Base-by-base conservation (phyloP, 169 alveolate species). In the Hepatocystis sp. region DNA sequence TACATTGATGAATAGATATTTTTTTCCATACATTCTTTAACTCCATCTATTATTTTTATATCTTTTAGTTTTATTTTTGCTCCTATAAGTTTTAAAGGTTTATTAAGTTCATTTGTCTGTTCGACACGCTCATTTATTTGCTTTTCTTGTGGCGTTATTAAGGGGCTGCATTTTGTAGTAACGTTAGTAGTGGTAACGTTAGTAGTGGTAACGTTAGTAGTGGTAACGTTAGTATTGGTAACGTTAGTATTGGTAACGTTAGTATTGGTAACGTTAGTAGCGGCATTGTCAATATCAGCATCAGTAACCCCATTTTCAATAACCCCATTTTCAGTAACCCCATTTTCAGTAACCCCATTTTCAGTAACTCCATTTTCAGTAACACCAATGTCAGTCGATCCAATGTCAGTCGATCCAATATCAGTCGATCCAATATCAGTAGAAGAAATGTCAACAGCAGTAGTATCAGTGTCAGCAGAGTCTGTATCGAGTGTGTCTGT, bases 1-100 rank as follows among this genome's bases (percentile, higher is more conserved):
- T 47, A 81, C 89, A 81, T 81, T n/a, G 89, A 81, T 4, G 89
- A 81, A 17, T 61, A 81, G 17, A 81, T 81, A 63, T 81, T 81
- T 19, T 63, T 81, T 81, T 53, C 68, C 15, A 81, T 81, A 30
- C 89, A 81, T 15, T 81, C 64, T 27, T 81, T 44, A 28, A 81
- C 89, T 13, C 89, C 89, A 27, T 81, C 89, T 15, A 71, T 84
- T 21, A 81, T 51, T 13, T n/a, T 60, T 8, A 81, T 61, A 5
- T 63, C 63, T 17, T 63, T 63, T n/a, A 81, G 61, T 4, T 63
- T 63, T 23, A 81, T 60, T 19, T 81, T 81, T 13, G 89, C 89
- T 2, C 89, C 89, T n/a, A 81, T 61, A 19, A 39, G 39, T 47
- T 71, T 71, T 25, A 52, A 10, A 21, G 53, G 10, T 55, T 27